These are phyloP conservation scores for Camellia oleifera DNA, from an alignment of 179 eudicot species.

Conservation along the genomic window DNA sequence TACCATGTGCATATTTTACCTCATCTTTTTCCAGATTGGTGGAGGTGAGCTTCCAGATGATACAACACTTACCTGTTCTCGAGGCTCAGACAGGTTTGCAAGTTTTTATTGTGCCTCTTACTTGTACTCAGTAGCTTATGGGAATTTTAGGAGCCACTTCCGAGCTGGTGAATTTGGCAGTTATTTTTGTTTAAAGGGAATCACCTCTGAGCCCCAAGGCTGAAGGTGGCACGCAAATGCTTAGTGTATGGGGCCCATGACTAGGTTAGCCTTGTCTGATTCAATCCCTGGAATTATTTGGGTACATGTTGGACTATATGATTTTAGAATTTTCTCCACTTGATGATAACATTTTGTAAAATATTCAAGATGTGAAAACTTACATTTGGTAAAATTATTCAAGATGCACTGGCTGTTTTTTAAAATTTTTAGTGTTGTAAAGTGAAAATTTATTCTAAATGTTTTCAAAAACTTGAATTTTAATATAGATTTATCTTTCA, in stretches of 20 bases:
- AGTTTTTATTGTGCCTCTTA: constrained; percentile 8
- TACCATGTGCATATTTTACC: constrained; percentile 18
- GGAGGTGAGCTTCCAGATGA: constrained; percentile 91
- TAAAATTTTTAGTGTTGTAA: neutral
- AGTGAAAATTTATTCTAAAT: neutral
- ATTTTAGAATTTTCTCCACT: neutral
- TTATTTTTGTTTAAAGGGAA: neutral
- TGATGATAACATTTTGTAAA: neutral
- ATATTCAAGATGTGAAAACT: neutral
- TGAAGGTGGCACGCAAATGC: neutral
- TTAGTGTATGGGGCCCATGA: neutral
- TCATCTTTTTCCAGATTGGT: constrained; percentile 67
- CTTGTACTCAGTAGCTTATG: constrained; percentile 15
- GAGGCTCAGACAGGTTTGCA: constrained; percentile 90
- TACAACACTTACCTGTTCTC: constrained; percentile 81
- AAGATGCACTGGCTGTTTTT: neutral
- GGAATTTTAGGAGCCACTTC: neutral
- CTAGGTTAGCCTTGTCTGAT: neutral
- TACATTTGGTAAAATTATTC: neutral
- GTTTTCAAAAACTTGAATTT: neutral
- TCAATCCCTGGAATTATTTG: neutral
- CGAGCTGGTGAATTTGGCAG: constrained; percentile 11
- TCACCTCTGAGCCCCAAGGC: neutral
- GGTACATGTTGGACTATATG: neutral
- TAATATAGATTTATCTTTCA: neutral